These are phyloP conservation scores for Magnusiomyces clavatus DNA, from an alignment of 1,139 yeast species.

Conservation along the genomic window DNA sequence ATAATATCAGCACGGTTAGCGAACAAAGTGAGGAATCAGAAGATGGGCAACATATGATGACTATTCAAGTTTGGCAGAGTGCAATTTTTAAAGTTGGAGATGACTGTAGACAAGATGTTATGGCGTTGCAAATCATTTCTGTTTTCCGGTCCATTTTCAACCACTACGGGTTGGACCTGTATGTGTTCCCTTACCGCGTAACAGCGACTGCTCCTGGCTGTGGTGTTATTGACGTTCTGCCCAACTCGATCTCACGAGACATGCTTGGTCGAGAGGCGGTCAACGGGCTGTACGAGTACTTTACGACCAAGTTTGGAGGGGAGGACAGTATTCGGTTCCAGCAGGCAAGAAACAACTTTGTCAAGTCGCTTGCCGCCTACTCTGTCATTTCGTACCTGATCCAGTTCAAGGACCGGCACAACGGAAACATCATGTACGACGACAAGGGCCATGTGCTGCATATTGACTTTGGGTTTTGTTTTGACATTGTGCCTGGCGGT, in stretches of 20 bases:
- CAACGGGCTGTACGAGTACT: constrained; percentile 91
- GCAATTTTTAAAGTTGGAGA: constrained; percentile 99
- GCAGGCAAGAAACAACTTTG: constrained; percentile 83
- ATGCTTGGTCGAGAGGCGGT: constrained; percentile 99
- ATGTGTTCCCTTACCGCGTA: constrained; percentile 87
- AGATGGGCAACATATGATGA: constrained; percentile 15
- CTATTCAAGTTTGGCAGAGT: constrained; percentile 58
- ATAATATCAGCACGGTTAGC: not conserved
- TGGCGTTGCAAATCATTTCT: constrained; percentile 86
- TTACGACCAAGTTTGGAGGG: constrained; percentile 86
- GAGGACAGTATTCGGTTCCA: constrained; percentile 87
- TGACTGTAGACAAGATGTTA: constrained; percentile 95
- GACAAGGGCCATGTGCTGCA: constrained; percentile 91
- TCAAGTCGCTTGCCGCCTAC: constrained; percentile 92
- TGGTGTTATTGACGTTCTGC: constrained; percentile 96
- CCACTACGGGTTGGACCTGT: constrained; percentile 78
- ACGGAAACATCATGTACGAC: constrained; percentile 98
- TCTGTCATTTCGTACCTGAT: constrained; percentile 85
- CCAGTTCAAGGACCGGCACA: constrained; percentile 96
- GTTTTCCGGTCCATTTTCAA: constrained; percentile 89
- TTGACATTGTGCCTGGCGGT: constrained; percentile 98
- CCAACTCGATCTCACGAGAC: constrained; percentile 90
- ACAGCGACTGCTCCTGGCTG: constrained; percentile 99
- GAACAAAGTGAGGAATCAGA: constrained; percentile 6
- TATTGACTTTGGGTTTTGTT: constrained; percentile 97